A percentile compares a stretch with the other conserved stretches of the same genome.
These are phyloP conservation scores for Botrytis deweyae DNA, from an alignment of 2,329 filamentous ascomycete genomes.

Conservation along the genomic window DNA sequence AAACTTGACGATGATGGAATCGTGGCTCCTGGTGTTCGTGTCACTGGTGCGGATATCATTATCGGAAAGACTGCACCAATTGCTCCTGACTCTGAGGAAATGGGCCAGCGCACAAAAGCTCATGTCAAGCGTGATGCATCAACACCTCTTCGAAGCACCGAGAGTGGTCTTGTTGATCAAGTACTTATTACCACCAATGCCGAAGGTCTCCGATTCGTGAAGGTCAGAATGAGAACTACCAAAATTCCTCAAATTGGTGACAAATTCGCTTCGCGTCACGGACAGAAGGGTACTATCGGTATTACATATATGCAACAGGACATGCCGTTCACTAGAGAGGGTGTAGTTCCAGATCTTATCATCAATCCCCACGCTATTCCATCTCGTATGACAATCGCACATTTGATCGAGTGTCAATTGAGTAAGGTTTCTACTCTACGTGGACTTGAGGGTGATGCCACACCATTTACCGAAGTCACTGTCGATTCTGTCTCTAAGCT, in stretches of 20 bases:
- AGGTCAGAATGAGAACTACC: slow-evolving; percentile 94
- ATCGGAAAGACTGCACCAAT: slow-evolving; percentile 98
- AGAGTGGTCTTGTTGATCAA: slow-evolving; percentile 93
- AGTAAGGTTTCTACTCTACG: slow-evolving; percentile 93
- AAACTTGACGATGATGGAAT: slow-evolving; percentile 97
- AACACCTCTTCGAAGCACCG: slow-evolving; percentile 89
- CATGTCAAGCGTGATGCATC: slow-evolving; percentile 96
- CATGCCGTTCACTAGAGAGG: slow-evolving; percentile 95
- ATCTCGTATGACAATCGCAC: slow-evolving; percentile 99
- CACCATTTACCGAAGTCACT: slow-evolving; percentile 95
- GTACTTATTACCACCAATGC: slow-evolving; percentile 93
- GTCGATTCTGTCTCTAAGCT: slow-evolving; percentile 89
- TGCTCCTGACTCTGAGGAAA: slow-evolving; percentile 85
- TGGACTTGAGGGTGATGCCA: slow-evolving; percentile 95
- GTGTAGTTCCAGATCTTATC: slow-evolving; percentile 90
- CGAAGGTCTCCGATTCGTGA: slow-evolving; percentile 93
- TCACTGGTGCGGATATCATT: slow-evolving; percentile 97
- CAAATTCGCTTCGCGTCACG: slow-evolving; percentile 98
- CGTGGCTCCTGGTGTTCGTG: slow-evolving; percentile 87
- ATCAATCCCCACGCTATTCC: slow-evolving; percentile 99
- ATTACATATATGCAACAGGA: slow-evolving; percentile 97
- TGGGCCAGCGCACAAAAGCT: slow-evolving; percentile 84
- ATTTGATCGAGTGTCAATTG: slow-evolving; percentile 98
- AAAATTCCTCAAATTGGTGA: slow-evolving; percentile 99
- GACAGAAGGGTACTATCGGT: slow-evolving; percentile 98